Evolutionary conservation across 108 stramenopile species (phyloP).

Genomic region (Cyclotella atomus): DNA sequence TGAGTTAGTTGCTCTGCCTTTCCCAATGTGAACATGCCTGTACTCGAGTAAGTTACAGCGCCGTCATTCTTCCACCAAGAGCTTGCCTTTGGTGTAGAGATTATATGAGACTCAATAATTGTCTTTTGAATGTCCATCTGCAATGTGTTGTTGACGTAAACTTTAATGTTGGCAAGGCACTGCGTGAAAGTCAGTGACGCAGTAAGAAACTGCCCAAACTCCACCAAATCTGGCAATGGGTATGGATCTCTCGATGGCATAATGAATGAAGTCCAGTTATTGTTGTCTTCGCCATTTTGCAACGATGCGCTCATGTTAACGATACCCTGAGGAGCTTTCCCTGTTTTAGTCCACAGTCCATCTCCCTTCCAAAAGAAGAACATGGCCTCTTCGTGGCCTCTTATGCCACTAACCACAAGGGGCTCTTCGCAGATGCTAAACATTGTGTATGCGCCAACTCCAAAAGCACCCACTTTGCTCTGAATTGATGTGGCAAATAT

Average conservation of each 20-base stretch:
- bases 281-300: slow-evolving; percentile 14
- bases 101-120: slow-evolving; percentile 56
- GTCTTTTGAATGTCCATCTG: slow-evolving; percentile 66
- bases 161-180: slow-evolving; percentile 54
- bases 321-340: slow-evolving; percentile 34
- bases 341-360: slow-evolving; percentile 73
- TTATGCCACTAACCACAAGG: slow-evolving; percentile 65
- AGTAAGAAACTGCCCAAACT: slow-evolving; percentile 79
- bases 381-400: slow-evolving; percentile 50
- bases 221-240: slow-evolving; percentile 61
- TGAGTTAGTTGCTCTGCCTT: slow-evolving; percentile 35
- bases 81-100: slow-evolving; percentile 40
- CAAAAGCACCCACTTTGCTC: slow-evolving; percentile 79
- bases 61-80: slow-evolving; percentile 69
- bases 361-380: slow-evolving; percentile 90
- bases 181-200: slow-evolving; percentile 77
- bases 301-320: slow-evolving; percentile 31
- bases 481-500: no score
- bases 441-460: slow-evolving; percentile 90
- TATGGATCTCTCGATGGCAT: slow-evolving; percentile 80
- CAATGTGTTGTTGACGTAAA: slow-evolving; percentile 61
- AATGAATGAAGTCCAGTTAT: slow-evolving; percentile 77
- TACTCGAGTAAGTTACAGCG: slow-evolving; percentile 55
- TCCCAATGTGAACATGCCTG: slow-evolving; percentile 65
- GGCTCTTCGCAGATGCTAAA: slow-evolving; percentile 88